phyloP scores from a whole-genome alignment of 1,284 basidiomycete genomes.

The Ustilago trichophora region DNA sequence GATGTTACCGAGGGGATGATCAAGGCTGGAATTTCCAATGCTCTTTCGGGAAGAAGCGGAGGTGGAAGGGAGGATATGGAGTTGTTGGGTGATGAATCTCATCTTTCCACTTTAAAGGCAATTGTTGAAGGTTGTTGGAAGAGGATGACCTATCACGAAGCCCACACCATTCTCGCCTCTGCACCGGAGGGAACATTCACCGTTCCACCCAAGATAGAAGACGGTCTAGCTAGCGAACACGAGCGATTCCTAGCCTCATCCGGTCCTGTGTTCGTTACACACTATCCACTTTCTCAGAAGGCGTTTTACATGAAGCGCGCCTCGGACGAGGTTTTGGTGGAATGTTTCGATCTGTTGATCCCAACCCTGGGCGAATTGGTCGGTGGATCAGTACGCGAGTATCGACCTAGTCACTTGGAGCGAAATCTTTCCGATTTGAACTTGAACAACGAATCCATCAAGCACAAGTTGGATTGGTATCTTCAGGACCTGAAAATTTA shows the following conservation, averaged over 20 bases:
- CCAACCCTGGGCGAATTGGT: slow-evolving; percentile 88
- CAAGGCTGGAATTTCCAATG: slow-evolving; percentile 30
- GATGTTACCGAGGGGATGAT: slow-evolving; percentile 46
- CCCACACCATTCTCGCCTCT: slow-evolving; percentile 72
- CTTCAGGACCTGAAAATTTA: slow-evolving; percentile 52
- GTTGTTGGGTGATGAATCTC: slow-evolving; percentile 3
- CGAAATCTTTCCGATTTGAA: slow-evolving; percentile 24
- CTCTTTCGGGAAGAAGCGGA: too few relatives aligned
- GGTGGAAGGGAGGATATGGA: slow-evolving; percentile 44
- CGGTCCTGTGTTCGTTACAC: slow-evolving; percentile 87
- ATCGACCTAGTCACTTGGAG: slow-evolving; percentile 71
- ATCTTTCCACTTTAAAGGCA: background rate
- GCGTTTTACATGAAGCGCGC: slow-evolving; percentile 91
- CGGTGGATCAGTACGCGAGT: slow-evolving; percentile 90
- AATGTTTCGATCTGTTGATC: slow-evolving; percentile 92
- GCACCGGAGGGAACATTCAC: slow-evolving; percentile 15
- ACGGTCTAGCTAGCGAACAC: slow-evolving; percentile 83
- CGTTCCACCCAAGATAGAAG: slow-evolving; percentile 75
- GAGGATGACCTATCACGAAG: slow-evolving; percentile 83
- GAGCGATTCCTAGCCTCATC: slow-evolving; percentile 84
- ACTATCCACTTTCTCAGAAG: slow-evolving; percentile 84
- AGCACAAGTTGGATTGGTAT: slow-evolving; percentile 53
- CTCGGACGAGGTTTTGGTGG: slow-evolving; percentile 74
- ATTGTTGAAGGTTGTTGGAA: slow-evolving; percentile 70
- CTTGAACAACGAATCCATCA: background rate